These are phyloP conservation scores for Phytophthora quininea DNA, from an alignment of 352 stramenopile species.

Conservation along the genomic window DNA sequence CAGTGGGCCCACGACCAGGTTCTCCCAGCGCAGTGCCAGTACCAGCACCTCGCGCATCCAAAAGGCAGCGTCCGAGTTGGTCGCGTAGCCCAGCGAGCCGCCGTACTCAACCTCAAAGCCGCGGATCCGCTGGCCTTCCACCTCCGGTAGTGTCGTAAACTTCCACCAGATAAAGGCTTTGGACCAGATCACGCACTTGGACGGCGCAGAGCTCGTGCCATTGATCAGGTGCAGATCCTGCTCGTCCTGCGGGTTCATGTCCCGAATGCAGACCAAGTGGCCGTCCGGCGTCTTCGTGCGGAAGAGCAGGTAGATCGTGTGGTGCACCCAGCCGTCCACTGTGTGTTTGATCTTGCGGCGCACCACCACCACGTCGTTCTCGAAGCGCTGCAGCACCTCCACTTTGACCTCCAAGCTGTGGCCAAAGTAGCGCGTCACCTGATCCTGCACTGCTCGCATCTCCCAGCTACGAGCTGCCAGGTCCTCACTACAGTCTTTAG, in stretches of 20 bases:
- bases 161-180: slow-evolving; percentile 76
- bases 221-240: slow-evolving; percentile 40
- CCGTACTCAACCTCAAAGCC: slow-evolving; percentile 70
- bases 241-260: slow-evolving; percentile 57
- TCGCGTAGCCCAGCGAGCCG: slow-evolving; percentile 49
- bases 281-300: slow-evolving; percentile 69
- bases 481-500: slow-evolving; percentile 57
- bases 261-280: slow-evolving; percentile 71
- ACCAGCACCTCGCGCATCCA: slow-evolving; percentile 68
- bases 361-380: slow-evolving; percentile 59
- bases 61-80: slow-evolving; percentile 48
- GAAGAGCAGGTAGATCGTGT: slow-evolving; percentile 78
- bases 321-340: slow-evolving; percentile 60
- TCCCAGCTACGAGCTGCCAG: slow-evolving; percentile 54
- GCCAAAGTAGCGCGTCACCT: slow-evolving; percentile 63
- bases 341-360: slow-evolving; percentile 62
- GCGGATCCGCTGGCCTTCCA: slow-evolving; percentile 23
- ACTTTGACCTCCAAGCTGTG: slow-evolving; percentile 57
- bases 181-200: slow-evolving; percentile 58
- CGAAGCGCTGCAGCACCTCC: slow-evolving; percentile 57
- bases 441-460: slow-evolving; percentile 60
- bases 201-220: slow-evolving; percentile 17
- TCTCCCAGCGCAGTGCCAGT: slow-evolving; percentile 59
- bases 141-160: slow-evolving; percentile 53
- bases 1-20: slow-evolving; percentile 55